Evolutionary conservation across 805 yeast species (phyloP), one percentile per base, ranked within the genome.

Genomic region (Kazachstania bromeliacearum): DNA sequence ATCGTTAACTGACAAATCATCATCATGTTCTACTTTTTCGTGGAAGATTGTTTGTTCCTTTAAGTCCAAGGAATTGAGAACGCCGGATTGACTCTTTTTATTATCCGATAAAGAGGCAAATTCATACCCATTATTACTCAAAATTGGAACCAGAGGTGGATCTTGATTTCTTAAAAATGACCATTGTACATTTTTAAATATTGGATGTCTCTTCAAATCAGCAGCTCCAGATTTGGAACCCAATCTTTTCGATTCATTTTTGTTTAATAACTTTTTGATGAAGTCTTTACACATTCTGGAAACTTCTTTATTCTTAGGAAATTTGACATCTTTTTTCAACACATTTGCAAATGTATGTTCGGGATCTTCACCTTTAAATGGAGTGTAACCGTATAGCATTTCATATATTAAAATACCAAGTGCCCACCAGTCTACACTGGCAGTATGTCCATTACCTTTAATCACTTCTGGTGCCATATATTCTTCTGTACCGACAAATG

Each of bases 391-490:
- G 59, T 76, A 88, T 16, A 92, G 63, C 98, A 92, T 92, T 55
- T 92, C 99, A 59, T 77, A 94, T 17, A 87, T 66, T 50, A 92
- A 70, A 15, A 92, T 87, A 3, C 99, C 99, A 45, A 92, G 65
- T 0, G 98, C 92, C 99, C 99, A 92, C 98, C 98, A 92, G 59
- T 92, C 99, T 13, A 92, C 98, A 0, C 97, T 96, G 6, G 89
- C 80, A 1, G 97, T 89, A 51, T 92, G 99, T 2, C 98, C 98
- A 48, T 88, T 84, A 1, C 97, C 97, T 57, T 92, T 68, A 37
- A 92, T 92, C 4, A 92, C 98, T 53, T 92, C 99, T 0, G 99
- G 99, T 0, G 99, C 97, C 51, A 92, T 87, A 58, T 92, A 92
- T 56, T 92, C 99, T 55, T 92, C 99, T 0, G 99, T 92, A 1